A percentile compares a stretch with the other conserved stretches of the same genome.
Evolutionary conservation across 441 rosid species (phyloP).

Genomic region (Gossypium trilobum): DNA sequence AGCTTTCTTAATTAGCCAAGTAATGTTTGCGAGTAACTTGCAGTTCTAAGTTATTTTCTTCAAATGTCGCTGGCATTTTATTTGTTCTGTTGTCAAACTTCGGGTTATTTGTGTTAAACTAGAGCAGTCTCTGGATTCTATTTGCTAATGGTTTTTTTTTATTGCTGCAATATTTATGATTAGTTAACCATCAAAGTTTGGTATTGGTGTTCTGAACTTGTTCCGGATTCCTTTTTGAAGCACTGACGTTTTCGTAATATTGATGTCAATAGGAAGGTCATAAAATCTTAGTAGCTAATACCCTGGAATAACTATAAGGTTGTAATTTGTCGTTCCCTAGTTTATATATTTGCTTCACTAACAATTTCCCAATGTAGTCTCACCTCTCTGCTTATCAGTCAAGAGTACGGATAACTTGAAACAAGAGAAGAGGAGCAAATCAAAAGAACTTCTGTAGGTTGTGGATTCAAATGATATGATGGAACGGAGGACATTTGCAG

Average conservation of each 20-base stretch:
- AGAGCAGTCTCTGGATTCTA: not conserved
- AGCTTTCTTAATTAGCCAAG: slow-evolving; percentile 30
- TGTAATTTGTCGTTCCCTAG: too few relatives aligned
- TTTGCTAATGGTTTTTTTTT: not conserved
- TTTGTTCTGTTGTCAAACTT: slow-evolving; percentile 2
- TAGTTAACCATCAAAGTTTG: not conserved
- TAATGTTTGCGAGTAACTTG: slow-evolving; percentile 1
- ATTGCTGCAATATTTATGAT: not conserved
- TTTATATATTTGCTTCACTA: too few relatives aligned
- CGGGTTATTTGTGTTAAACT: not conserved
- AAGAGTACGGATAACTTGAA: too few relatives aligned
- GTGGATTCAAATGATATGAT: not conserved
- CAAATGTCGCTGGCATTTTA: not conserved
- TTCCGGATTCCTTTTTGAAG: not conserved
- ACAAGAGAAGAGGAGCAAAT: not conserved
- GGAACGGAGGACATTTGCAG: too few relatives aligned
- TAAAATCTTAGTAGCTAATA: too few relatives aligned
- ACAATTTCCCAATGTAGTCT: too few relatives aligned
- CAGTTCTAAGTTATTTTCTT: not conserved
- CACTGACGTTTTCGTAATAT: not conserved
- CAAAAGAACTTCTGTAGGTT: not conserved
- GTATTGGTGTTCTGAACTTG: not conserved
- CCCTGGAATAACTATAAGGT: too few relatives aligned
- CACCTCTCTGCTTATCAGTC: too few relatives aligned
- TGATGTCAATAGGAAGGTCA: not conserved